Conservation (phyloP, 2,329 filamentous ascomycete genomes). For the Plenodomus lindquistii region DNA sequence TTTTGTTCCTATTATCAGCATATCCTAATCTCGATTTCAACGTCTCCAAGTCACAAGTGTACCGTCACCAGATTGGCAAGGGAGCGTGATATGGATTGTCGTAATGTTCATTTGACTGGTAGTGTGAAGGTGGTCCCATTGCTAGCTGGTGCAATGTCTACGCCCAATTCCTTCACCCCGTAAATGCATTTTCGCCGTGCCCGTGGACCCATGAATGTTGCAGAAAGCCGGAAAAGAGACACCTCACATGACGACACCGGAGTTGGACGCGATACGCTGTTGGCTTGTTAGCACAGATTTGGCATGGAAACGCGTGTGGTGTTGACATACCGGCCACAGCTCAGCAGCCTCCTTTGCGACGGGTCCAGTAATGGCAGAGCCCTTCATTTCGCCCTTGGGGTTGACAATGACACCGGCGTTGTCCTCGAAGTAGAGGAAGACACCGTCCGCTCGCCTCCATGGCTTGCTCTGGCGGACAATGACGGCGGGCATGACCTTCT, state of each 20-base stretch:
- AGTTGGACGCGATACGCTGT: conserved; percentile 99
- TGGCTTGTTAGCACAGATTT: conserved; percentile 35
- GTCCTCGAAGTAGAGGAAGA: conserved; percentile 99
- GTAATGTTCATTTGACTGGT: conserved; percentile 39
- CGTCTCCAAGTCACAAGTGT: background rate
- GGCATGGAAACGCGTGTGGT: background rate
- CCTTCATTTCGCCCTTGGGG: conserved; percentile 99
- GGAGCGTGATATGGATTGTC: conserved; percentile 22
- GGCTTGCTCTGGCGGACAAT: conserved; percentile 99
- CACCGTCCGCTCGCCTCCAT: conserved; percentile 97
- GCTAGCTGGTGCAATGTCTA: conserved; percentile 43
- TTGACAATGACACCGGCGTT: conserved; percentile 99
- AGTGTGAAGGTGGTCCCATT: conserved; percentile 42
- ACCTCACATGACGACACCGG: conserved; percentile 98
- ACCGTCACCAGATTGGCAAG: conserved; percentile 3
- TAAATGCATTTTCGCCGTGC: conserved; percentile 48
- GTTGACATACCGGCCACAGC: conserved; percentile 86
- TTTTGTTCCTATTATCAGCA: too few species aligned
- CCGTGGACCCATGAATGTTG: conserved; percentile 45
- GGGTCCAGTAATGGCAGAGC: conserved; percentile 97
- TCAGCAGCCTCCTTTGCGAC: conserved; percentile 99
- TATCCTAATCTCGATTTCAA: too few species aligned
- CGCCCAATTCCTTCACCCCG: conserved; percentile 40
- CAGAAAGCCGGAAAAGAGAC: conserved; percentile 45
- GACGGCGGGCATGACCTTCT: conserved; percentile 99